Evolutionary conservation across 169 alveolate genomes (phyloP).

Genomic region (Babesia bigemina): DNA sequence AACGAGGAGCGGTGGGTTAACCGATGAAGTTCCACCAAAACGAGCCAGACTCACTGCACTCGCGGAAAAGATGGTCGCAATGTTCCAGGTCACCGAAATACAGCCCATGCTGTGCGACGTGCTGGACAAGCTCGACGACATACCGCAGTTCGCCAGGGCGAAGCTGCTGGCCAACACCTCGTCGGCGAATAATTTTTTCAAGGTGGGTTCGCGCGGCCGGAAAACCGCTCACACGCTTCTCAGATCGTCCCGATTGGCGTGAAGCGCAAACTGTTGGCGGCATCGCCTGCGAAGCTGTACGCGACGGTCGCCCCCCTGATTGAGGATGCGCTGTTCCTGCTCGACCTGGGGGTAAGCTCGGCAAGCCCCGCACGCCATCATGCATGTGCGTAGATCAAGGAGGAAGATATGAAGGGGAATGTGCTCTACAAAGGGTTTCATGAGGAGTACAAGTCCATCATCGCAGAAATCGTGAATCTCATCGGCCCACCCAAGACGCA

Average conservation of each 20-base stretch:
- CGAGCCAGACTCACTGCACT: constrained; percentile 47
- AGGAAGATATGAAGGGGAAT: constrained; percentile 31
- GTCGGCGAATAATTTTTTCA: constrained; percentile 72
- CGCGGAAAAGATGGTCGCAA: constrained; percentile 74
- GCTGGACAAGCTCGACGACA: constrained; percentile 67
- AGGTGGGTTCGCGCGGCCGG: constrained; percentile 22
- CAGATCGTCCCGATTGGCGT: constrained; percentile 43
- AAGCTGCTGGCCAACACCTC: constrained; percentile 72
- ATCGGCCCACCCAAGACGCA: constrained; percentile 57
- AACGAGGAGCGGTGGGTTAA: constrained; percentile 38
- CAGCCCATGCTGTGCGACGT: constrained; percentile 73
- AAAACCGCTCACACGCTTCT: not conserved
- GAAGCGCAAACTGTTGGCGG: constrained; percentile 61
- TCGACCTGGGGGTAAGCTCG: constrained; percentile 54
- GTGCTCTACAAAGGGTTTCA: constrained; percentile 11
- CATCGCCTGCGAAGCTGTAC: constrained; percentile 48
- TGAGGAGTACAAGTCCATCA: constrained; percentile 34
- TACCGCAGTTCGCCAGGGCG: constrained; percentile 69
- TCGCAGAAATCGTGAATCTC: constrained; percentile 37
- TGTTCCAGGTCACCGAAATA: constrained; percentile 79
- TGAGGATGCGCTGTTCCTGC: constrained; percentile 49
- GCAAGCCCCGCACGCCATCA: not conserved
- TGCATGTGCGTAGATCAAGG: constrained; percentile 31
- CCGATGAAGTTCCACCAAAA: not conserved
- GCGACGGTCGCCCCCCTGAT: constrained; percentile 46